Evolutionary conservation across 331 rosid genomes (phyloP).

Genomic region (Pyracantha coccinea): DNA sequence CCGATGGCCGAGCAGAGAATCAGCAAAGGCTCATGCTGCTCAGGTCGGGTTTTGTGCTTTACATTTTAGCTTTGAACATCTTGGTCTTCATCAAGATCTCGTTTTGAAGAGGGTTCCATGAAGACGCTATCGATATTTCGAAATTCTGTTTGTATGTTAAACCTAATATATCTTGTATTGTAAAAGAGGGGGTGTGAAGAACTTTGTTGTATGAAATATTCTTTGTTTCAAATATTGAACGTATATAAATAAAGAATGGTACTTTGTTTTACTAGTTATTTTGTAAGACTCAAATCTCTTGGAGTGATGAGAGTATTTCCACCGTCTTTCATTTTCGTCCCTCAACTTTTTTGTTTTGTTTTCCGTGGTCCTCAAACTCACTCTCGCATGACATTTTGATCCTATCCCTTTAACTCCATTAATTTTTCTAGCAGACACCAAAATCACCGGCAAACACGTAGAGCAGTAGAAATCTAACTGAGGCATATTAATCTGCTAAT

Average conservation of each 20-base stretch:
- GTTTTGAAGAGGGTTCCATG: constrained; percentile 27
- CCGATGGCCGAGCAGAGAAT: constrained; percentile 57
- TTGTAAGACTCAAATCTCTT: too few species aligned
- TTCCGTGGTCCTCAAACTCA: not conserved
- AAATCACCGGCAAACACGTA: not conserved
- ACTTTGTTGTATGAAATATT: not conserved
- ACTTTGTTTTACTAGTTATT: not conserved
- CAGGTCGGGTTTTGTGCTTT: constrained; percentile 83
- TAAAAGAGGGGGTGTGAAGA: not conserved
- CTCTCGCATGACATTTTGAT: not conserved
- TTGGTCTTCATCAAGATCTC: constrained; percentile 83
- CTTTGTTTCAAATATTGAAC: not conserved
- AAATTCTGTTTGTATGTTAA: not conserved
- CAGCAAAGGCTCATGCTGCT: constrained; percentile 81
- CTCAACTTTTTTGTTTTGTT: not conserved
- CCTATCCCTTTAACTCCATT: not conserved
- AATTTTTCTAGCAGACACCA: not conserved
- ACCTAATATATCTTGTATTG: not conserved
- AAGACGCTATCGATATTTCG: not conserved
- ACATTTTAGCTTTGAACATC: constrained; percentile 71
- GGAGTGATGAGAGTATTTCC: not conserved
- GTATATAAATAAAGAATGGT: not conserved
- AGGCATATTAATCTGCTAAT: not conserved
- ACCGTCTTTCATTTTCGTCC: not conserved
- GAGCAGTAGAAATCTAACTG: not conserved